A percentile compares a stretch with the other conserved stretches of the same genome.
Conservation (phyloP, 306 rosid species). For the Quercus gilva region DNA sequence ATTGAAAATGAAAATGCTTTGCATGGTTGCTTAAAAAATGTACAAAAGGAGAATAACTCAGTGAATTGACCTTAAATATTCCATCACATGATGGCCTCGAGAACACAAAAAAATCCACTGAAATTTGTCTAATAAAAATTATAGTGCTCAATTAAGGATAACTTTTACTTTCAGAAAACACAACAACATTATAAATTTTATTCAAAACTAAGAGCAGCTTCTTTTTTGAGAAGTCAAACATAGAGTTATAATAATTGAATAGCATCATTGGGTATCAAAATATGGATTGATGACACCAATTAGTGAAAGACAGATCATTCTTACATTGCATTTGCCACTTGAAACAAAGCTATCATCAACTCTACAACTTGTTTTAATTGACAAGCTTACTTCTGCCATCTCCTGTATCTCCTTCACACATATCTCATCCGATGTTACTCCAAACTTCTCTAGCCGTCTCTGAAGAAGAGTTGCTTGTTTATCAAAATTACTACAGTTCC, state of each 20-base stretch:
- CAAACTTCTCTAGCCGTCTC: slow-evolving; percentile 54
- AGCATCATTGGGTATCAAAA: background rate
- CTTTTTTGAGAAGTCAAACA: background rate
- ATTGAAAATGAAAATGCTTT: background rate
- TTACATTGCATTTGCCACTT: slow-evolving; percentile 64
- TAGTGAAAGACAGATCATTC: slow-evolving; percentile 1
- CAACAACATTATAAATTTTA: background rate
- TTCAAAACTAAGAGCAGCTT: background rate
- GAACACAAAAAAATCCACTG: background rate
- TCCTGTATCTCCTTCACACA: slow-evolving; percentile 55
- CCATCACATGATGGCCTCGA: background rate
- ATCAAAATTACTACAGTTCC: slow-evolving; percentile 54
- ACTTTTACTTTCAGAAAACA: background rate
- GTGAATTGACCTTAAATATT: background rate
- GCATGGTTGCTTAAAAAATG: background rate
- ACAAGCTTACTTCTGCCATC: slow-evolving; percentile 60
- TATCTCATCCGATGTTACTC: slow-evolving; percentile 51
- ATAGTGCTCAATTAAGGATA: background rate
- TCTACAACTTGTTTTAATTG: slow-evolving; percentile 32
- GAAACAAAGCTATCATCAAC: slow-evolving; percentile 42
- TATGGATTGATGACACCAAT: background rate
- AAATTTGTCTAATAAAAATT: background rate
- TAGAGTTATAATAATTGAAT: background rate
- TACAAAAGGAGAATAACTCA: background rate
- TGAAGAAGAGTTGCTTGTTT: slow-evolving; percentile 53